phyloP scores from a whole-genome alignment of 1,139 yeast genomes.

The Taphrina wiesneri region DNA sequence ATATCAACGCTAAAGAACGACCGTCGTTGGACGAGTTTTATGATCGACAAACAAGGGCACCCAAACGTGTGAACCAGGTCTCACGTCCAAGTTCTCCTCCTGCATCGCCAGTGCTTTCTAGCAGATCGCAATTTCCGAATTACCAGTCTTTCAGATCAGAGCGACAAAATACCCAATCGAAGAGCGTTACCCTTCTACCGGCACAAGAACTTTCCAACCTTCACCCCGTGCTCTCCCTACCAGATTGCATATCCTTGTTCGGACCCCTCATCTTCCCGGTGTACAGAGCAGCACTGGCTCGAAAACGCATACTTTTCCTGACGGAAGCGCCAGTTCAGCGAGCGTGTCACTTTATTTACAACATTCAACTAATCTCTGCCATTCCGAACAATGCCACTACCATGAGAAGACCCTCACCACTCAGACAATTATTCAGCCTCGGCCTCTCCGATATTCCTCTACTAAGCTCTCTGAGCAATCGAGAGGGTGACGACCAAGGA shows the following conservation, averaged over 20 bases:
- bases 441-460: slow-evolving; percentile 6
- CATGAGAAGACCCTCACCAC: slow-evolving; percentile 14
- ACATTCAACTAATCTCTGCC: slow-evolving; percentile 14
- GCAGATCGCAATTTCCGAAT: not conserved
- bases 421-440: slow-evolving; percentile 14
- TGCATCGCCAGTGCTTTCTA: slow-evolving; percentile 15
- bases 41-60: not conserved
- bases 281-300: slow-evolving; percentile 11
- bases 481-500: slow-evolving; percentile 4
- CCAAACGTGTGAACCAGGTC: not conserved
- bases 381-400: slow-evolving; percentile 20
- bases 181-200: not conserved
- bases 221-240: slow-evolving; percentile 18
- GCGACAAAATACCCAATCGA: slow-evolving; percentile 1
- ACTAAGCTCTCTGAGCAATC: not conserved
- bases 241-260: slow-evolving; percentile 12
- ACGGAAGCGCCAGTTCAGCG: slow-evolving; percentile 15
- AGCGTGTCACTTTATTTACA: slow-evolving; percentile 21
- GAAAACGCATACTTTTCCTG: slow-evolving; percentile 4
- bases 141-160: slow-evolving; percentile 13
- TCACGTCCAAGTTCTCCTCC: slow-evolving; percentile 8
- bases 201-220: slow-evolving; percentile 22
- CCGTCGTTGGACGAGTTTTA: slow-evolving; percentile 1
- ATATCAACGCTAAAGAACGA: not conserved
- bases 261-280: slow-evolving; percentile 19